A percentile compares a stretch with the other conserved stretches of the same genome.
Conservation (phyloP, 2,329 filamentous ascomycete genomes). For the Nemania abortiva region DNA sequence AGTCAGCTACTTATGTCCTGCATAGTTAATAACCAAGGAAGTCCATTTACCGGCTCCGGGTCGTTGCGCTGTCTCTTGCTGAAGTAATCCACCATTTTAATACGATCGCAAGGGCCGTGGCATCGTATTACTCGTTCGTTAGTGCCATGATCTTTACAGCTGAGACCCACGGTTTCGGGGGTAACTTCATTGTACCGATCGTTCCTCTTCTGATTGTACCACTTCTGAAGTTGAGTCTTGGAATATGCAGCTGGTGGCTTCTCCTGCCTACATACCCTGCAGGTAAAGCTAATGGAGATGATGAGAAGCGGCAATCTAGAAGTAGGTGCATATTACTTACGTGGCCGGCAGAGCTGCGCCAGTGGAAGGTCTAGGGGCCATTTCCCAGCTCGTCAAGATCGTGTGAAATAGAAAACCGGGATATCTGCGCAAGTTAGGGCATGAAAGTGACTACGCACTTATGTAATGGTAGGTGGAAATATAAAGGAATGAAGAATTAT, state of each 20-base stretch:
- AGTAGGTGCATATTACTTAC: slow-evolving; percentile 23
- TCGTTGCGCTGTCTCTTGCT: slow-evolving; percentile 52
- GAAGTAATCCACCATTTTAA: slow-evolving; percentile 48
- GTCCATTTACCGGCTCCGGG: slow-evolving; percentile 47
- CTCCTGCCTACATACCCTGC: slow-evolving; percentile 28
- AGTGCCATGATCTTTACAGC: slow-evolving; percentile 30
- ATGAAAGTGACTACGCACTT: background rate
- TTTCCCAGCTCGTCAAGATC: slow-evolving; percentile 3
- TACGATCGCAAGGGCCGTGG: slow-evolving; percentile 51
- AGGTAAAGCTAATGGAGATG: slow-evolving; percentile 32
- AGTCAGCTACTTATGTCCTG: slow-evolving; percentile 22
- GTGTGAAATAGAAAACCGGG: background rate
- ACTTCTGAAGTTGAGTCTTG: slow-evolving; percentile 35
- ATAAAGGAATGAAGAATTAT: background rate
- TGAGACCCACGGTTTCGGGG: slow-evolving; percentile 30
- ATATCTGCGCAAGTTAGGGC: slow-evolving; percentile 3
- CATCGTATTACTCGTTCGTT: slow-evolving; percentile 42
- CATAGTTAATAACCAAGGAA: background rate
- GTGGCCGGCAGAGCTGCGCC: slow-evolving; percentile 22
- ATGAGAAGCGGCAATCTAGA: slow-evolving; percentile 17
- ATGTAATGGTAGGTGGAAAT: no score
- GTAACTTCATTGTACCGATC: slow-evolving; percentile 23
- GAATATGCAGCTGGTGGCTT: slow-evolving; percentile 32
- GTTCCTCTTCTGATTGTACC: slow-evolving; percentile 33
- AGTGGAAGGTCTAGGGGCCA: slow-evolving; percentile 16